Evolutionary conservation across 768 basidiomycete genomes (phyloP).

Genomic region (Pholiota molesta): DNA sequence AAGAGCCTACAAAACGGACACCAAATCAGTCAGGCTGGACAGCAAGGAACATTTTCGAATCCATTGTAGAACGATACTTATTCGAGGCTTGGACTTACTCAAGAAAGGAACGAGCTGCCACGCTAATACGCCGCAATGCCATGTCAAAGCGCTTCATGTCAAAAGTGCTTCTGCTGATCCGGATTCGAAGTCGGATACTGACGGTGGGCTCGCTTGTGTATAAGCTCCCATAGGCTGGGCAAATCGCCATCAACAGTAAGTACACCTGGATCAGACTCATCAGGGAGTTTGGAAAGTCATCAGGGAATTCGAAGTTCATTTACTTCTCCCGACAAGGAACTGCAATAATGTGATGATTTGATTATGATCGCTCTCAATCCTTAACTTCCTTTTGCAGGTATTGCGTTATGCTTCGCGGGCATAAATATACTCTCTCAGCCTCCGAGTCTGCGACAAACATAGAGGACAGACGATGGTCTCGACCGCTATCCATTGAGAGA

Average conservation of each 20-base stretch:
- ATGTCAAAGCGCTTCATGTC: neutral
- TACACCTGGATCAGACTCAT: neutral
- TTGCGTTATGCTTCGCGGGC: neutral
- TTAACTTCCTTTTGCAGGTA: neutral
- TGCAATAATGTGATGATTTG: neutral
- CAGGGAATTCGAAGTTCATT: neutral
- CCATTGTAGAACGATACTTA: too few relatives aligned
- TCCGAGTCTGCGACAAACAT: constrained; percentile 1
- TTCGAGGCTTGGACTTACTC: too few relatives aligned
- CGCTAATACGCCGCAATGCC: neutral
- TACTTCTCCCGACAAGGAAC: neutral
- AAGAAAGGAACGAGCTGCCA: neutral
- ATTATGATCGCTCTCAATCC: neutral
- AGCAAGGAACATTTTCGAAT: constrained; percentile 1
- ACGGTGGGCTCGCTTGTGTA: neutral
- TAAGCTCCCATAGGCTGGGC: neutral
- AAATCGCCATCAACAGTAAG: neutral
- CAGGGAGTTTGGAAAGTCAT: too few relatives aligned
- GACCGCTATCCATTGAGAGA: neutral
- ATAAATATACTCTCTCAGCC: neutral
- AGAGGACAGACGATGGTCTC: neutral
- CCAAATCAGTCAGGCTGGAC: neutral
- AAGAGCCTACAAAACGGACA: too few relatives aligned
- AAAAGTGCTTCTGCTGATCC: constrained; percentile 1
- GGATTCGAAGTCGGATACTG: neutral